Evolutionary conservation across 2,329 filamentous ascomycete genomes (phyloP), one percentile per base, ranked within the genome.

Genomic region (Clonostachys rosea): DNA sequence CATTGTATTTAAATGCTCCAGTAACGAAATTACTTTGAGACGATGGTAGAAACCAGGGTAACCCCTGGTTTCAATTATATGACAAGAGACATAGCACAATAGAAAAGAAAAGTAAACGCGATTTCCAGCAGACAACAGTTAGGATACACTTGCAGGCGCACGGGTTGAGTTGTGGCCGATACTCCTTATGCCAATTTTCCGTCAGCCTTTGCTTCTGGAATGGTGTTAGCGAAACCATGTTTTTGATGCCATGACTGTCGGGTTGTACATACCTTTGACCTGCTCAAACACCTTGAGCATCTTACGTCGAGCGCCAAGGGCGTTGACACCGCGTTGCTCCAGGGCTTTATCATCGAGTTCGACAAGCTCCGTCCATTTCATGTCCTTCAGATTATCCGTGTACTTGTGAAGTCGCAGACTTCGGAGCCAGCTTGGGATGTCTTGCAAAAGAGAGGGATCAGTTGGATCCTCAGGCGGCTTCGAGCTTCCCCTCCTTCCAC

Each of bases 201-300:
- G 18, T 89, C 85, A 34, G 81, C 76, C 61, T 85, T 88, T 55
- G 87, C 87, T 62, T 89, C 86, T 84, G 57, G 49, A 24, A 2
- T 9, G 42, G 11, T 49, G 49, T 64, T 40, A 65, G 58, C 36
- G 36, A 39, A 43, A 39, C 8, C 12, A 11, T 18, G 2, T 14
- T 18, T 18, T 18, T 10, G 34, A 12, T 9, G 16, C 13, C 7
- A 11, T 5, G 14, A 34, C 20, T 16, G 40, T 6, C 14, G 18
- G 44, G 2, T 30, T 30, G 9, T 13, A 58, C 70, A 53, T 70
- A 84, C 82, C 87, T 69, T 84, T 90, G 60, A 97, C 92, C 74
- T 96, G 91, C 59, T 97, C 94, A 69, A 97, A 97, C 48, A 97
- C 94, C 82, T 99, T 99, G 51, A 99, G 74, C 89, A 99, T 95